Base-by-base conservation (phyloP, 805 yeast species). In the Wickerhamomyces alni region DNA sequence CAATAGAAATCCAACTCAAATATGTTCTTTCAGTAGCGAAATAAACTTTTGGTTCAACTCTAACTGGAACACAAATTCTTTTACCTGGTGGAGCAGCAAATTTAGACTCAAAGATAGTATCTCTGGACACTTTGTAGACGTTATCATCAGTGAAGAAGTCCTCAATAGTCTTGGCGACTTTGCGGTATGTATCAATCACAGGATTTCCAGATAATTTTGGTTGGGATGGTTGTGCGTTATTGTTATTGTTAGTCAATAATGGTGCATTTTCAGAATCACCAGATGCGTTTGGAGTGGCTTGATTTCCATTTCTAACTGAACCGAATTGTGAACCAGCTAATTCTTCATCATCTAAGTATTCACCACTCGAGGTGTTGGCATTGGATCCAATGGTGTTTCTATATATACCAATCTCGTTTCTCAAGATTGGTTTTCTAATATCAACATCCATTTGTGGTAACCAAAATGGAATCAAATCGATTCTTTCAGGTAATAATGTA, bases 31-130 rank as follows among this genome's bases (percentile, higher is more conserved):
- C 99, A 18, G 95, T 87, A 7, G 99, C 99, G 63, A 93, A 93
- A 61, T 93, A 93, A n/a, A 93, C 99, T 66, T 93, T 93, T 42
- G 99, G 99, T 64, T 93, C 99, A 28, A 93, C 89, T 55, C 99
- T 77, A 29, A 93, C 94, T 3, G 98, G 99, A 8, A 93, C 93
- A 55, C 88, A 78, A 43, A 93, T 86, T 33, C 75, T 72, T 62
- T 88, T 89, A 2, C 98, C 99, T 31, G 84, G 79, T 17, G 99
- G 98, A 10, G 93, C 84, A 43, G 62, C 65, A 46, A 81, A 71
- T 40, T 66, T 62, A 3, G 75, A 57, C 44, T 76, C 80, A 54
- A 78, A 82, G 0, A 70, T 72, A 0, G 88, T 81, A 21, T 86
- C 87, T 15, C 62, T 66, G 12, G 85, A 81, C 16, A 82, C 78